Conservation (phyloP, 2,329 filamentous ascomycete genomes). For the Arthrocladium fulminans region DNA sequence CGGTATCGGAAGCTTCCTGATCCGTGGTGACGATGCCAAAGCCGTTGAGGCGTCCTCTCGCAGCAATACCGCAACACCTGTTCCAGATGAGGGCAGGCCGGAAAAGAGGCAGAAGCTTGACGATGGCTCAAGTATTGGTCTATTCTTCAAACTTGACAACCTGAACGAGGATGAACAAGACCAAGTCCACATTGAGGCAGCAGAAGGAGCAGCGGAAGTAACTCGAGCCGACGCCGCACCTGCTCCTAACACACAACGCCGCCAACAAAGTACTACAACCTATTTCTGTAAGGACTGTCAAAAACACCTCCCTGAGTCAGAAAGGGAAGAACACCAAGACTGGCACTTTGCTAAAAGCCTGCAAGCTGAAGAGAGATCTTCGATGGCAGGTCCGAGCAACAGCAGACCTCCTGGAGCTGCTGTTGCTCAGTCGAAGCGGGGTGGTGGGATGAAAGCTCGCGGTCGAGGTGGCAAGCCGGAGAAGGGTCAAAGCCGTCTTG, state of each 20-base stretch:
- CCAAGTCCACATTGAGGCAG: constrained; percentile 14
- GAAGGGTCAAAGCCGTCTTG: constrained; percentile 21
- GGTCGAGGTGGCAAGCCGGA: constrained; percentile 9
- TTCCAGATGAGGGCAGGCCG: constrained; percentile 14
- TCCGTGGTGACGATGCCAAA: constrained; percentile 54
- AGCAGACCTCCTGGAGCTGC: constrained; percentile 16
- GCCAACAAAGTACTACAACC: constrained; percentile 14
- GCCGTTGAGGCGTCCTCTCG: constrained; percentile 28
- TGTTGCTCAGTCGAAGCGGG: constrained; percentile 15
- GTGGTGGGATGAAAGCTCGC: constrained; percentile 8
- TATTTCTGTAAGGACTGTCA: constrained; percentile 59
- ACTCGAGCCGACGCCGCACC: too few relatives aligned
- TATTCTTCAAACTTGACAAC: constrained; percentile 46
- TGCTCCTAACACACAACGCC: not conserved
- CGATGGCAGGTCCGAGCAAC: constrained; percentile 19
- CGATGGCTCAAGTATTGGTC: constrained; percentile 46
- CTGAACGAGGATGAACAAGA: constrained; percentile 24
- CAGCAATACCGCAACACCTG: constrained; percentile 17
- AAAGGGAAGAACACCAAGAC: constrained; percentile 71
- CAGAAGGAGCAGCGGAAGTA: not conserved
- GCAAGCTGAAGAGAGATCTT: constrained; percentile 53
- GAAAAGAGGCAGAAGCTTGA: constrained; percentile 38
- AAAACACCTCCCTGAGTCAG: constrained; percentile 47
- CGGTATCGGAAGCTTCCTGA: constrained; percentile 77
- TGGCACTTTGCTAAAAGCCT: constrained; percentile 92